A percentile compares a stretch with the other conserved stretches of the same genome.
Evolutionary conservation across 1,139 yeast genomes (phyloP).

Genomic region (Blastobotrys malaysiensis): DNA sequence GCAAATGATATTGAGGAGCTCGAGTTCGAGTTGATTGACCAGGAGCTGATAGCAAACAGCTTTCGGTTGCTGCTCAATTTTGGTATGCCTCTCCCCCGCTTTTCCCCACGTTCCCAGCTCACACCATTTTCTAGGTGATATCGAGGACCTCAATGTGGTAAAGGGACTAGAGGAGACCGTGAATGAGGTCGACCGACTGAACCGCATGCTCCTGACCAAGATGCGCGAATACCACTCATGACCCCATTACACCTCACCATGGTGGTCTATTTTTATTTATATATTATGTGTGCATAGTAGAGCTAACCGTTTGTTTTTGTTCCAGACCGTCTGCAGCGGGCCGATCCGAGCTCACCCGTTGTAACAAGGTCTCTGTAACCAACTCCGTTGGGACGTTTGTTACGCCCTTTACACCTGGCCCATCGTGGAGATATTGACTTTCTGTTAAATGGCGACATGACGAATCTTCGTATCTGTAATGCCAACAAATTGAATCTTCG

Average conservation of each 20-base stretch:
- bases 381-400: too few species aligned
- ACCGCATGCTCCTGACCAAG: neutral
- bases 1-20: neutral
- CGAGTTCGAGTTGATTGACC: neutral
- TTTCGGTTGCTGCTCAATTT: neutral
- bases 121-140: neutral
- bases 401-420: too few species aligned
- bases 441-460: too few species aligned
- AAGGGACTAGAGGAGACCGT: neutral
- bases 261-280: neutral
- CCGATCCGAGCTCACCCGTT: too few species aligned
- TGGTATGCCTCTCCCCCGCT: neutral
- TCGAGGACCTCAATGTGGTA: neutral
- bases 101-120: neutral
- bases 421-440: too few species aligned
- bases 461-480: too few species aligned
- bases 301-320: neutral
- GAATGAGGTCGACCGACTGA: neutral
- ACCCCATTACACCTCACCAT: neutral
- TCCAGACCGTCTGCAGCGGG: neutral
- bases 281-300: neutral
- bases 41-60: neutral
- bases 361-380: neutral
- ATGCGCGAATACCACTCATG: neutral
- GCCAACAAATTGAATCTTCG: too few species aligned